Percentiles rank a stretch among this genome's conserved stretches.
phyloP scores from a whole-genome alignment of 73 alveolate genomes.

The Paraurostyla sp. region DNA sequence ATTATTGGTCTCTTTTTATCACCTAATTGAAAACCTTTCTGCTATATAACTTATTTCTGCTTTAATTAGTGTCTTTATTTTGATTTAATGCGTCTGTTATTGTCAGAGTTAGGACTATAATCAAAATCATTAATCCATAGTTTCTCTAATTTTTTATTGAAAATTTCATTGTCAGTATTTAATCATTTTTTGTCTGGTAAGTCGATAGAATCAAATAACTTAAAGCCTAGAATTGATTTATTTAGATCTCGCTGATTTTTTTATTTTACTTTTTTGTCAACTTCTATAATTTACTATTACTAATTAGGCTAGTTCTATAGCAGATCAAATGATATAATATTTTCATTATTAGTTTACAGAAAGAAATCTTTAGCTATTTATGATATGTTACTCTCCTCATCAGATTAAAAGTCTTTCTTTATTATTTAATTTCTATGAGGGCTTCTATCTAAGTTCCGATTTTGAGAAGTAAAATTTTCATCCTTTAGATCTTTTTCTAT shows the following conservation, averaged over 20 bases:
- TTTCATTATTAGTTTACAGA: constrained; percentile 24
- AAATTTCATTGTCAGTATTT: not conserved
- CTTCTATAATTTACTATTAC: not conserved
- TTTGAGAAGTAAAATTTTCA: constrained; percentile 15
- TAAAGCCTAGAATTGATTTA: too few relatives aligned
- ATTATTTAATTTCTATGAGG: not conserved
- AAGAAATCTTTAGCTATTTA: constrained; percentile 20
- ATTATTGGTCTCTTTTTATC: not conserved
- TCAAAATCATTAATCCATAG: not conserved
- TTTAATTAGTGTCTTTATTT: not conserved
- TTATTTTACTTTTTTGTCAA: not conserved
- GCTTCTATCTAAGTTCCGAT: too few relatives aligned
- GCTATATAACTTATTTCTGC: not conserved
- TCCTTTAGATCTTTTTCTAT: not conserved
- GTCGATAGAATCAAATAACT: not conserved
- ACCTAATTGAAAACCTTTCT: not conserved
- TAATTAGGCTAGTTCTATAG: not conserved
- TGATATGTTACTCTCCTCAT: constrained; percentile 15
- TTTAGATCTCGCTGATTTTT: not conserved
- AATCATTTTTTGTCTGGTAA: not conserved
- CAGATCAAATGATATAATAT: not conserved
- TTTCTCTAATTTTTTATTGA: not conserved
- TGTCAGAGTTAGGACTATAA: not conserved
- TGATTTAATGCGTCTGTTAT: not conserved
- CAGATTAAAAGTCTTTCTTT: not conserved